Conservation (phyloP, 2,329 filamentous ascomycete species). For the Penicillium sp. region DNA sequence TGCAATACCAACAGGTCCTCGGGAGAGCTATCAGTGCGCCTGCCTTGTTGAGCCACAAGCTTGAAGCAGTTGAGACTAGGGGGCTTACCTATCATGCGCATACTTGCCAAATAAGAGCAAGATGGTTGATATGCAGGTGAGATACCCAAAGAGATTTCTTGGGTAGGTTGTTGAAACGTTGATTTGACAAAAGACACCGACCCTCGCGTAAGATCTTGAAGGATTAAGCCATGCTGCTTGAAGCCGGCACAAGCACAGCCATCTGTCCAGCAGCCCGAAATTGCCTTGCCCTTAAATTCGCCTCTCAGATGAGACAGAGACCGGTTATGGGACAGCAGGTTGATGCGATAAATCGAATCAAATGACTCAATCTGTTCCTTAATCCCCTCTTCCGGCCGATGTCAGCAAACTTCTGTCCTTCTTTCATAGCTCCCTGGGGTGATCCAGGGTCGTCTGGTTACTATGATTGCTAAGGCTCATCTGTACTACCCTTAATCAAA, state of each 20-base stretch:
- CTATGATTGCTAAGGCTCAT: too few relatives aligned
- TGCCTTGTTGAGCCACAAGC: neutral
- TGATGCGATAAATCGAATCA: neutral
- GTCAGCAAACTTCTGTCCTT: neutral
- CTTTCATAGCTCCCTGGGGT: neutral
- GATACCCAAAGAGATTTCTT: neutral
- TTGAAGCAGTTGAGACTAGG: neutral
- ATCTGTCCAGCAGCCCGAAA: neutral
- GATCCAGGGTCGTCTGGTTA: neutral
- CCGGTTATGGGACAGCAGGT: neutral
- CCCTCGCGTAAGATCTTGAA: neutral
- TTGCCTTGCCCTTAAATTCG: neutral
- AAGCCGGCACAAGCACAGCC: neutral
- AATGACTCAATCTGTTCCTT: neutral
- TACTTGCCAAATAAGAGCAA: too few relatives aligned
- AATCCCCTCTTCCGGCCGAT: neutral
- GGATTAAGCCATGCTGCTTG: neutral
- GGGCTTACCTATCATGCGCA: neutral
- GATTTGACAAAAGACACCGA: neutral
- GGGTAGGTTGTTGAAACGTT: neutral
- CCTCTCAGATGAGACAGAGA: neutral
- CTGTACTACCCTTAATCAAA: neutral
- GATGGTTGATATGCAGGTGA: neutral
- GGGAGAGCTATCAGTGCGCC: neutral
- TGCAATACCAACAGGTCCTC: neutral